Percentiles rank a stretch among this genome's conserved stretches.
Conservation (phyloP, 176 grass and related monocot genomes). For the Typha latifolia region DNA sequence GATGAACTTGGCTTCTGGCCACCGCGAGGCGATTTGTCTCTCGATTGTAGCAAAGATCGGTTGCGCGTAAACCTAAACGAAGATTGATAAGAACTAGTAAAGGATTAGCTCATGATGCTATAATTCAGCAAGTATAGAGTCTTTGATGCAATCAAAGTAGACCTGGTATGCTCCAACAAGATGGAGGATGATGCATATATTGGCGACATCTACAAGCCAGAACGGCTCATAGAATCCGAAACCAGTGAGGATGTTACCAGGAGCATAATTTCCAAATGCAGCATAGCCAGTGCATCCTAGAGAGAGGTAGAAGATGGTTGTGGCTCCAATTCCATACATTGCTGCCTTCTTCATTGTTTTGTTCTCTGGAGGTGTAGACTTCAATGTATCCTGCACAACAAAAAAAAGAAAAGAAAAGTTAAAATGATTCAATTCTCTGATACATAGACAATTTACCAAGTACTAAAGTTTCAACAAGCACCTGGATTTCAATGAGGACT, state of each 20-base stretch:
- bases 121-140: too few species aligned
- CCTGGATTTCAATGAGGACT: conserved; percentile 88
- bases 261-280: conserved; percentile 49
- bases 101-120: too few species aligned
- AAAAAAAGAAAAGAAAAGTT: not conserved
- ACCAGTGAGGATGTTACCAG: conserved; percentile 67
- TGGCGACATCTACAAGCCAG: conserved; percentile 65
- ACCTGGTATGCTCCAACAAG: conserved; percentile 82
- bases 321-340: conserved; percentile 56
- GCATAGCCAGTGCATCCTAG: conserved; percentile 66
- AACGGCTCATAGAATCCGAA: conserved; percentile 40
- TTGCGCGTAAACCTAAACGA: conserved; percentile 53
- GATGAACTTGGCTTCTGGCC: conserved; percentile 62
- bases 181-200: conserved; percentile 69
- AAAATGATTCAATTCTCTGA: not conserved
- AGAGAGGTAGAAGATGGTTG: conserved; percentile 65
- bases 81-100: not conserved
- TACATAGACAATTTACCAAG: not conserved
- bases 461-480: conserved; percentile 8
- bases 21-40: conserved; percentile 24
- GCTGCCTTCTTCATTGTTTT: conserved; percentile 75
- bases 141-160: not conserved
- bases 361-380: conserved; percentile 53
- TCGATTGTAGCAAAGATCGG: conserved; percentile 59
- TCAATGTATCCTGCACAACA: conserved; percentile 53